Percentiles rank a stretch among this genome's conserved stretches.
Evolutionary conservation across 345 rosid genomes (phyloP).

Genomic region (Lepidium africanum): DNA sequence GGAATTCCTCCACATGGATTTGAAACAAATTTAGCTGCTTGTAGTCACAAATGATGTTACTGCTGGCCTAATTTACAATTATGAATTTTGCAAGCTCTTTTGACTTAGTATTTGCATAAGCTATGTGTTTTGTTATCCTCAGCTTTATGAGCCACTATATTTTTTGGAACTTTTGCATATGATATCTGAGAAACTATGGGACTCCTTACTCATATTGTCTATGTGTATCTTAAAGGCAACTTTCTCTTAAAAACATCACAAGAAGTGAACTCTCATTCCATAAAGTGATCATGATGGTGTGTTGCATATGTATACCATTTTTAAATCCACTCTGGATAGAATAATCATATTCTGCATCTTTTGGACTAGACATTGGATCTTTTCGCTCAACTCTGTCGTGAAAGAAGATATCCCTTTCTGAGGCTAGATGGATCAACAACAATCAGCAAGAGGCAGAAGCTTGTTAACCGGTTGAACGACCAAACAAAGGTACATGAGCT

Average conservation of each 20-base stretch:
- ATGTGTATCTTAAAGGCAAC: neutral
- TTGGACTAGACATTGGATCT: slow-evolving; percentile 85
- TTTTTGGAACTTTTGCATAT: neutral
- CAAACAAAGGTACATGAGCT: slow-evolving; percentile 51
- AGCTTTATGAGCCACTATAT: neutral
- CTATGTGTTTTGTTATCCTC: slow-evolving; percentile 4
- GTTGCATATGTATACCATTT: neutral
- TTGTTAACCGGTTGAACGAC: slow-evolving; percentile 87
- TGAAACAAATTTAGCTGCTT: slow-evolving; percentile 10
- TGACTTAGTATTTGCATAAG: slow-evolving; percentile 2
- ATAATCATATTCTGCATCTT: slow-evolving; percentile 8
- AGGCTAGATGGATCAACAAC: slow-evolving; percentile 96
- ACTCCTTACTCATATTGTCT: neutral
- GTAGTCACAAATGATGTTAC: neutral
- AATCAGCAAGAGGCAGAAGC: slow-evolving; percentile 91
- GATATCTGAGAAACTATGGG: neutral
- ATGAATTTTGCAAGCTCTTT: neutral
- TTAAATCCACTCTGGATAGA: slow-evolving; percentile 2
- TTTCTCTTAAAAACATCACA: neutral
- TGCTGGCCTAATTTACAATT: neutral
- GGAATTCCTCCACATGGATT: neutral
- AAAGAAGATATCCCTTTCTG: slow-evolving; percentile 87
- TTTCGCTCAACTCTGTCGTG: slow-evolving; percentile 93
- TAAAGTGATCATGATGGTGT: neutral
- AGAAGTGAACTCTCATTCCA: neutral